Conservation (phyloP, 2,329 filamentous ascomycete genomes). For the Fusarium verticillioides region DNA sequence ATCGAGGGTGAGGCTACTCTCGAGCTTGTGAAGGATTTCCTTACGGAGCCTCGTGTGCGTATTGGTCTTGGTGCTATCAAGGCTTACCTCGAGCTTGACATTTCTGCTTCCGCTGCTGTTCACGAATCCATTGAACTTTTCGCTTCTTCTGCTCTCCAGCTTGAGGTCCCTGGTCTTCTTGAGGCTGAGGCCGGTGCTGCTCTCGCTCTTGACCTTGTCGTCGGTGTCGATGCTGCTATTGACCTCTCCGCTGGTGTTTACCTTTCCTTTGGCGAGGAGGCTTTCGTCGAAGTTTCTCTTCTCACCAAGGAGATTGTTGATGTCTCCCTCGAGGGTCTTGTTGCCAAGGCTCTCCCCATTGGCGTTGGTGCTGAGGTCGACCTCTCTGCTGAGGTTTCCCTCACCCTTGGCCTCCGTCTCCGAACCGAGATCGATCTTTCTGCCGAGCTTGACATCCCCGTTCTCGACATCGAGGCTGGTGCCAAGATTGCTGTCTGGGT, state of each 20-base stretch:
- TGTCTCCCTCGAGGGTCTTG: constrained; percentile 54
- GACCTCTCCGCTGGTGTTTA: constrained; percentile 60
- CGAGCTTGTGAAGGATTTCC: constrained; percentile 54
- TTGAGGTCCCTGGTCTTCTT: constrained; percentile 56
- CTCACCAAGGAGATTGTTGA: constrained; percentile 53
- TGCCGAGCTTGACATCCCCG: constrained; percentile 46
- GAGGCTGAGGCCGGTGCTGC: constrained; percentile 55
- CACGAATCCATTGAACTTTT: constrained; percentile 64
- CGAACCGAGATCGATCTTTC: constrained; percentile 58
- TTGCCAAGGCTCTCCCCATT: constrained; percentile 43
- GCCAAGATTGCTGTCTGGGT: constrained; percentile 60
- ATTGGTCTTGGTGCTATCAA: constrained; percentile 63
- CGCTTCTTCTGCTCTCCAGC: constrained; percentile 49
- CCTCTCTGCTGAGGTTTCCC: constrained; percentile 56
- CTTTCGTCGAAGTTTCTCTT: constrained; percentile 55
- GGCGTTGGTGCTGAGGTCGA: constrained; percentile 41
- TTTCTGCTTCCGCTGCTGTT: constrained; percentile 56
- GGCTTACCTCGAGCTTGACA: constrained; percentile 62
- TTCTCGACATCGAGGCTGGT: constrained; percentile 51
- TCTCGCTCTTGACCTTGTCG: constrained; percentile 63
- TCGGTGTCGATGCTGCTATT: constrained; percentile 59
- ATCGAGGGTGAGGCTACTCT: constrained; percentile 60
- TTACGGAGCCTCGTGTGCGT: constrained; percentile 53
- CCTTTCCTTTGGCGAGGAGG: constrained; percentile 60
- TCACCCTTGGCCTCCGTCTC: constrained; percentile 62